A percentile compares a stretch with the other conserved stretches of the same genome.
Conservation (phyloP, 1,139 yeast species). For the Sugiyamaella japonica region DNA sequence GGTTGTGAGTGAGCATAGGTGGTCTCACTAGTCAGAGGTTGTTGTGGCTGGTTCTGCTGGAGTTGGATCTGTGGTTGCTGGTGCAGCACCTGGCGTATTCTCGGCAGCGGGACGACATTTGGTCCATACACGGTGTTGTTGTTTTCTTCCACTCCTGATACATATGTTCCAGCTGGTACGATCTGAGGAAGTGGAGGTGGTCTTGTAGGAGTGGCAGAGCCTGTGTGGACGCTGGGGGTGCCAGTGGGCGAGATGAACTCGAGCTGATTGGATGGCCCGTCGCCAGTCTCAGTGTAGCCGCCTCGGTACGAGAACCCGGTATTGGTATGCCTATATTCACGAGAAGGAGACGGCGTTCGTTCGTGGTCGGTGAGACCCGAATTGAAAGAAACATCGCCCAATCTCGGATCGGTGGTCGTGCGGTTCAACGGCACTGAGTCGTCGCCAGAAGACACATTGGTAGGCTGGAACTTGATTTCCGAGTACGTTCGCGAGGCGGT, state of each 20-base stretch:
- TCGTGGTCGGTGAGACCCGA: conserved; percentile 18
- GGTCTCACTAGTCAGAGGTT: neutral
- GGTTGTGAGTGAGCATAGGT: conserved; percentile 12
- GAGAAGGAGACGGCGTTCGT: conserved; percentile 26
- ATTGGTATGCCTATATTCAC: conserved; percentile 23
- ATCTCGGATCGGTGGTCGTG: neutral
- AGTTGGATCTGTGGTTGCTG: conserved; percentile 21
- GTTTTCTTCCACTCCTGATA: conserved; percentile 37
- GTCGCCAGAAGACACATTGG: conserved; percentile 14
- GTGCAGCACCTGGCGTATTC: conserved; percentile 24
- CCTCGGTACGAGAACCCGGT: conserved; percentile 12
- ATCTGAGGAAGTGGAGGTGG: conserved; percentile 6
- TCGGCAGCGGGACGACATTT: conserved; percentile 36
- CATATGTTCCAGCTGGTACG: conserved; percentile 38
- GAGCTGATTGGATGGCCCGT: conserved; percentile 14
- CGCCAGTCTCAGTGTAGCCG: conserved; percentile 15
- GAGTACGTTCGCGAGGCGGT: conserved; percentile 14
- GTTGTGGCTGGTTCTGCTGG: conserved; percentile 6
- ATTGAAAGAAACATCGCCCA: conserved; percentile 18
- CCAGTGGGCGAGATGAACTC: conserved; percentile 13
- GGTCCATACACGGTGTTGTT: conserved; percentile 37
- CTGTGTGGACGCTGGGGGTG: neutral
- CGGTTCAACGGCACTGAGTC: conserved; percentile 15
- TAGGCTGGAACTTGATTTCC: conserved; percentile 17
- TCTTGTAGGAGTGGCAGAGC: conserved; percentile 6